Base-by-base conservation (phyloP, 345 rosid species). In the Populus pruinosa region DNA sequence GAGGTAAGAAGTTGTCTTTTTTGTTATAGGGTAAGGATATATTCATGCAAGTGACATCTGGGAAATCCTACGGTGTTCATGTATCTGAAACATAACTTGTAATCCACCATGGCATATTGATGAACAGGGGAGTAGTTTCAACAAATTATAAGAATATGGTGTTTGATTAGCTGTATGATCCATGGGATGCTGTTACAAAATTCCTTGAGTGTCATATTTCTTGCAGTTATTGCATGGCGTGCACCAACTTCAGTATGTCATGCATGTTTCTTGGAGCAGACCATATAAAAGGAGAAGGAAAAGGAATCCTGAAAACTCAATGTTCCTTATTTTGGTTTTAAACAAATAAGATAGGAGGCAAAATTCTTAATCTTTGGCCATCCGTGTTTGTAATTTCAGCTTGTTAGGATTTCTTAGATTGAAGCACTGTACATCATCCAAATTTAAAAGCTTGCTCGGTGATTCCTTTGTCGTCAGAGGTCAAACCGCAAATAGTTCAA, bases 1-100 rank as follows among this genome's bases (percentile, higher is more conserved):
- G 98, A 91, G 94, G 98, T 94, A 83, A 55, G n/a, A 11, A 47
- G 65, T 49, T 71, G 56, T 29, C 64, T 41, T 70, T 20, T 67
- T 67, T 44, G 72, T 25, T 31, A 14, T 36, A 44, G 25, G 21
- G 55, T 11, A 53, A n/a, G 55, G 21, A 50, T 29, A 29, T 59
- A 17, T 67, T 56, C 18, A 14, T 14, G 16, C 59, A 8, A 59
- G 36, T 47, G 16, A 50, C 11, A 17, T 66, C 47, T 70, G 56
- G 50, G 50, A 44, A 70, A 47, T 47, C 18, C 4, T 47, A 47
- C 18, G 50, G 18, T 12, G n/a, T 73, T 13, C 17, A 16, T 59
- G 53, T 31, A 73, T 73, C 68, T 61, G 63, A 61, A 43, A 10
- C 55, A 7, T 23, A 23, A 11, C 14, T 44, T 33, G 33, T 35